A percentile compares a stretch with the other conserved stretches of the same genome.
These are phyloP conservation scores for Mucor indicus DNA, from an alignment of 371 early-diverging fungal species.

Conservation along the genomic window DNA sequence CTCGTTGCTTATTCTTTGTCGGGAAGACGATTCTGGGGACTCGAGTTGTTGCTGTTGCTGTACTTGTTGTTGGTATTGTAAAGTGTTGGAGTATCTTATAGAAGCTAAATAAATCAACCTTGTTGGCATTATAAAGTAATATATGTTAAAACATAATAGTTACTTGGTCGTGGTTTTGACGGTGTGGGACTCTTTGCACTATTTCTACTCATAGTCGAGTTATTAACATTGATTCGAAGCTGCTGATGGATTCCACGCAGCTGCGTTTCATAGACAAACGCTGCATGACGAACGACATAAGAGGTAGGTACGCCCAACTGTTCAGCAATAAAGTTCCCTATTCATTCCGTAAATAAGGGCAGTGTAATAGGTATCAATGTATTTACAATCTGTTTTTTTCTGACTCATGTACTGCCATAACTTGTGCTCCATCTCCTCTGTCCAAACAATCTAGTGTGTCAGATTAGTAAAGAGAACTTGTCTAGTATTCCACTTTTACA, in stretches of 20 bases:
- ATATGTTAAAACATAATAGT: neutral
- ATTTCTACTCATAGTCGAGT: neutral
- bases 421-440: constrained; percentile 62
- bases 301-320: constrained; percentile 54
- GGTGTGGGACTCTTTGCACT: constrained; percentile 14
- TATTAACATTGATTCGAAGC: constrained; percentile 29
- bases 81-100: constrained; percentile 11
- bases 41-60: neutral
- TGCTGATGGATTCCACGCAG: constrained; percentile 60
- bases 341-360: neutral
- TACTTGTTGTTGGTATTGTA: constrained; percentile 4
- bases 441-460: constrained; percentile 54
- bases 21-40: neutral
- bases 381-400: constrained; percentile 61
- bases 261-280: constrained; percentile 61
- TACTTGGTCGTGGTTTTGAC: constrained; percentile 11
- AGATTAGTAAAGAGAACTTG: neutral
- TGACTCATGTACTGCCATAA: constrained; percentile 61
- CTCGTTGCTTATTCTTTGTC: neutral
- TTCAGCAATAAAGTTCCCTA: constrained; percentile 59
- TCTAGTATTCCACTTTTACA: neutral
- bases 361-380: neutral
- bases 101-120: constrained; percentile 4
- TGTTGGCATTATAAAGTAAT: neutral
- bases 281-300: constrained; percentile 60